Evolutionary conservation across 2,329 filamentous ascomycete genomes (phyloP), one percentile per base, ranked within the genome.

Genomic region (Aureobasidium vineae): DNA sequence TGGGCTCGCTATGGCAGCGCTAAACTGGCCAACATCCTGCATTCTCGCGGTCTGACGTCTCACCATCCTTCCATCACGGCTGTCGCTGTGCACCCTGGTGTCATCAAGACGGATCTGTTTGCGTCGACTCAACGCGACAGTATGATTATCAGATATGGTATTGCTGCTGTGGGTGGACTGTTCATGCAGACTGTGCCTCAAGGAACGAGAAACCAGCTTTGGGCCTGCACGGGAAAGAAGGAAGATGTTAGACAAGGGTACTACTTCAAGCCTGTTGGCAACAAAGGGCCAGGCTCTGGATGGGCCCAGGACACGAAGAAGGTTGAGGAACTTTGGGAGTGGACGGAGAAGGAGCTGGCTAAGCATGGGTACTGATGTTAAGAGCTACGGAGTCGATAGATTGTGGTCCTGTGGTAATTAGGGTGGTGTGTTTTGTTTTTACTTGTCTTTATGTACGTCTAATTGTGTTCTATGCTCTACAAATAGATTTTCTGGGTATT

Each of bases 11-110:
- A 85, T 72, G 81, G 79, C 4, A 77, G 80, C 49, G 79, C 77
- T 38, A 85, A 84, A 69, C 76, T 85, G 5, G 81, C 81, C 5
- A 83, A 84, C 52, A 73, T 84, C 15, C 77, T 84, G 0, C 83
- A 79, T 70, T 74, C 80, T 0, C 71, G 75, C 7, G 75, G 80
- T 49, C 74, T 83, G 2, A 79, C 80, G 0, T 67, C 71, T 16
- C 75, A 75, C 0, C 80, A 84, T 68, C 82, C 82, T 1, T 65
- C 74, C 3, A 77, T 85, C 63, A 81, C 76, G 0, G 74, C 74
- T 7, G 77, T 80, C 0, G 74, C 79, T 0, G 69, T 84, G 5
- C 82, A 85, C 67, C 83, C 83, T 0, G 83, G 83, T 15, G 75
- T 81, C 26, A 80, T 84, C 21, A 67, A 76, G 19, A 83, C 82